A percentile compares a stretch with the other conserved stretches of the same genome.
These are phyloP conservation scores for Sisymbrium altissimum DNA, from an alignment of 345 rosid genomes.

Conservation along the genomic window DNA sequence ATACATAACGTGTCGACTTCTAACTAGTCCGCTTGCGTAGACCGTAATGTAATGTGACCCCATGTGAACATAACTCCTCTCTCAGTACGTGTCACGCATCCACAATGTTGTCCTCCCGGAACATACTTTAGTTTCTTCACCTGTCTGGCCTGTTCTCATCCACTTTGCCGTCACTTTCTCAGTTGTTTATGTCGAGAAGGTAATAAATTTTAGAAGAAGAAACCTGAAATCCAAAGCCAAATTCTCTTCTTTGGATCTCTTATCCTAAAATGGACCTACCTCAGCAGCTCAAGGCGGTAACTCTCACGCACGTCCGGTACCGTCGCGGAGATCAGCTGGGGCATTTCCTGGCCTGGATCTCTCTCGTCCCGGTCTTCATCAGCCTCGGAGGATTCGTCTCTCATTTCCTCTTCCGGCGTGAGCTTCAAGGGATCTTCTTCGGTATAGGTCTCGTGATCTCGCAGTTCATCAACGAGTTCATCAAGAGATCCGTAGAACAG, in stretches of 20 bases:
- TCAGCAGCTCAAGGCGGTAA: slow-evolving; percentile 60
- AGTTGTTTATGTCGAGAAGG: slow-evolving; percentile 7
- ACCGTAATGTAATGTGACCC: slow-evolving; percentile 6
- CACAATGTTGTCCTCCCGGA: neutral
- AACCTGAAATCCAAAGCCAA: neutral
- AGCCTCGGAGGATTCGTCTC: slow-evolving; percentile 85
- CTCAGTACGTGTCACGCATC: slow-evolving; percentile 28
- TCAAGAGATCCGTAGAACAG: slow-evolving; percentile 70
- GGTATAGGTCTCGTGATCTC: slow-evolving; percentile 75
- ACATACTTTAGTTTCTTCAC: neutral
- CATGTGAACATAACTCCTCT: neutral
- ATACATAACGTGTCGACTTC: neutral
- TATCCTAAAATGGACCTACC: slow-evolving; percentile 23
- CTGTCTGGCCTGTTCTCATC: neutral
- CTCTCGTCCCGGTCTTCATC: slow-evolving; percentile 86
- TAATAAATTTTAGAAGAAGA: neutral
- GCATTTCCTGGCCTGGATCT: slow-evolving; percentile 88
- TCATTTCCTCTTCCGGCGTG: slow-evolving; percentile 91
- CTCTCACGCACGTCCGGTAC: slow-evolving; percentile 86
- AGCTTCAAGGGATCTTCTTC: slow-evolving; percentile 85
- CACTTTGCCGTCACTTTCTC: slow-evolving; percentile 25
- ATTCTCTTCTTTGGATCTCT: slow-evolving; percentile 20
- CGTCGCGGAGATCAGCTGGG: slow-evolving; percentile 70
- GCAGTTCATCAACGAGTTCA: slow-evolving; percentile 71
- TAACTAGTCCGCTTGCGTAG: neutral